Evolutionary conservation across 495 filamentous ascomycete genomes (phyloP), one percentile per base, ranked within the genome.

Genomic region (Chaetomidium leptoderma): DNA sequence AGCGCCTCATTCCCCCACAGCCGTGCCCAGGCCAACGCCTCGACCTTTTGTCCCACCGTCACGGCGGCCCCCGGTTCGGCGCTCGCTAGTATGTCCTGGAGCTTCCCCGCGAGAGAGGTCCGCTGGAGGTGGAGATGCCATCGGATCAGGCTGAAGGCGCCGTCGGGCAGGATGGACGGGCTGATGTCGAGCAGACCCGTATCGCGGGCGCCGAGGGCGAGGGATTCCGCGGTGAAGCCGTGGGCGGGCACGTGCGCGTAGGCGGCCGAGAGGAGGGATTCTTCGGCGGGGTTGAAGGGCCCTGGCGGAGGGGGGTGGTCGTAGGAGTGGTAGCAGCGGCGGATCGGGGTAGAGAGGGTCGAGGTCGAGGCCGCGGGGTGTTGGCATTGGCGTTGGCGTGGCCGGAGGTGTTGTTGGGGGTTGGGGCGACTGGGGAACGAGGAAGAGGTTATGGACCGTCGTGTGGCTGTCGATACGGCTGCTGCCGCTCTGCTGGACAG

Each of bases 101-200:
- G 62, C 48, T 66, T 66, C 17, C 45, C 62, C 9, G 67, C 70
- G n/a, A 82, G 67, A 23, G 67, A 70, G 36, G 73, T 61, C 36
- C 80, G 70, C 64, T 90, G 82, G 54, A 77, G 86, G 7, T 86
- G 80, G 0, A 97, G 81, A 73, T 93, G 89, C 66, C 88, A 97
- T 6, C 81, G 81, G 50, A 97, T 84, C 16, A 98, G 78, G 53
- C 87, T 84, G 73, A 95, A 96, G 9, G 84, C 82, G 14, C 85
- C 90, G 27, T 83, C 77, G 26, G 91, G 85, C 51, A 98, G 81
- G 2, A 97, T 70, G 64, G 91, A 92, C 36, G 86, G 81, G 17
- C 87, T 90, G 62, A 91, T 87, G 66, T 93, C 89, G 42, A 91
- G 86, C 72, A 92, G 96, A 46, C 90, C 89, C 27, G 82, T 83